Conservation (phyloP, 495 filamentous ascomycete species). For the Neurospora sp. region DNA sequence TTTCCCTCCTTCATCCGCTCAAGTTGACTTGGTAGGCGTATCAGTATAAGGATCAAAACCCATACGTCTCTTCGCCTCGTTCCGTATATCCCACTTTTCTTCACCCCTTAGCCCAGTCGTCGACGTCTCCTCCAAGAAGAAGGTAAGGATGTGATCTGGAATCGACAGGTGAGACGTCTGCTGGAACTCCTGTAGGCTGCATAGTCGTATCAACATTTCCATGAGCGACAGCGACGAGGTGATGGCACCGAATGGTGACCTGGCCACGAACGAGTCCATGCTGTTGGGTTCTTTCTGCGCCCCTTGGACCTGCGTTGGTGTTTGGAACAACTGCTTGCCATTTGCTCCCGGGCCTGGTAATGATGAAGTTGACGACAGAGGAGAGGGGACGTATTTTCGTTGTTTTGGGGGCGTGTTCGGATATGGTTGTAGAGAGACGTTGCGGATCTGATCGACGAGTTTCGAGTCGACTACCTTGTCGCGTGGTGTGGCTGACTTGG, state of each 20-base stretch:
- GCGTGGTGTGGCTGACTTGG: background rate
- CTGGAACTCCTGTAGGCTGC: constrained; percentile 91
- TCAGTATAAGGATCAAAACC: constrained; percentile 57
- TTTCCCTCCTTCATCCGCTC: background rate
- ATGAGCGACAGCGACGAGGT: constrained; percentile 84
- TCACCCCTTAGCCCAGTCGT: constrained; percentile 65
- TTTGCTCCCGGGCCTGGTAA: background rate
- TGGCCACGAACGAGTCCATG: constrained; percentile 13
- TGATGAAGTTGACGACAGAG: background rate
- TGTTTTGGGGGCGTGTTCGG: constrained; percentile 10
- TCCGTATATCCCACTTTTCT: constrained; percentile 56
- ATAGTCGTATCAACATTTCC: constrained; percentile 86
- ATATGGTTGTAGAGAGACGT: constrained; percentile 26
- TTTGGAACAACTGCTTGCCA: background rate
- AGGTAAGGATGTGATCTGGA: constrained; percentile 87
- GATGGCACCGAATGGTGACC: constrained; percentile 41
- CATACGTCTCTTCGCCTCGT: constrained; percentile 64
- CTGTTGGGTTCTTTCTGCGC: background rate
- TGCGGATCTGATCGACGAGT: constrained; percentile 30
- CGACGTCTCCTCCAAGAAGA: constrained; percentile 79
- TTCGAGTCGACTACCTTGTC: constrained; percentile 24
- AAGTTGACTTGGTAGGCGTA: constrained; percentile 9
- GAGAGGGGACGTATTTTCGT: background rate
- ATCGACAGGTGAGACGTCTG: constrained; percentile 88
- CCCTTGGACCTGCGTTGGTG: background rate